Conservation (phyloP, 257 asterid genomes). For the Solanum okadae region DNA sequence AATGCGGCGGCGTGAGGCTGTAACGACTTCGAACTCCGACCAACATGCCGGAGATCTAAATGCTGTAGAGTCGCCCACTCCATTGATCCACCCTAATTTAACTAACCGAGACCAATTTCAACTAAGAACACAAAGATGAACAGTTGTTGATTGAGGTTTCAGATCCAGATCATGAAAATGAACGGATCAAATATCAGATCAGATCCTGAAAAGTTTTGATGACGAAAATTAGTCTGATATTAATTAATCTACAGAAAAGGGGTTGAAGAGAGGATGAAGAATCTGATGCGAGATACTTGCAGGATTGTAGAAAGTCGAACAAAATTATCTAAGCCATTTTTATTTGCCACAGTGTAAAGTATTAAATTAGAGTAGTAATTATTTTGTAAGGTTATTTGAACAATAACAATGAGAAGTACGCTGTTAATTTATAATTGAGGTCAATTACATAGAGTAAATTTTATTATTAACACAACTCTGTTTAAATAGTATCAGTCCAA, state of each 20-base stretch:
- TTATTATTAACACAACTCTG: neutral
- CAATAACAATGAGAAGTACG: neutral
- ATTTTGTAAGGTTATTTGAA: neutral
- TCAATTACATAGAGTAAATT: neutral
- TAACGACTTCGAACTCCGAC: conserved; percentile 85
- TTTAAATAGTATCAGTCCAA: neutral
- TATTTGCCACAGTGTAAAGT: neutral
- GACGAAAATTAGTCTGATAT: neutral
- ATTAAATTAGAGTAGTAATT: neutral
- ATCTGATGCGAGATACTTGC: neutral
- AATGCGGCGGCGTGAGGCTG: conserved; percentile 98
- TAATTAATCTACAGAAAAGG: neutral
- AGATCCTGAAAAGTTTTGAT: neutral
- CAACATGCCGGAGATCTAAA: conserved; percentile 93
- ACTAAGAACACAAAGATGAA: neutral
- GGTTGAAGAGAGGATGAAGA: neutral
- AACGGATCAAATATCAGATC: neutral
- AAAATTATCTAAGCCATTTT: neutral
- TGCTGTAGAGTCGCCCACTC: conserved; percentile 98
- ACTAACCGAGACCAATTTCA: neutral
- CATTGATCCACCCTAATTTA: conserved; percentile 25
- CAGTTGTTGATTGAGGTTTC: neutral
- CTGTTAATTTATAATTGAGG: neutral
- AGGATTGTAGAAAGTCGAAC: neutral
- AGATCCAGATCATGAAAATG: conserved; percentile 3